A percentile compares a stretch with the other conserved stretches of the same genome.
phyloP scores from a whole-genome alignment of 139 green algal genomes.

The Ulvella scutata region DNA sequence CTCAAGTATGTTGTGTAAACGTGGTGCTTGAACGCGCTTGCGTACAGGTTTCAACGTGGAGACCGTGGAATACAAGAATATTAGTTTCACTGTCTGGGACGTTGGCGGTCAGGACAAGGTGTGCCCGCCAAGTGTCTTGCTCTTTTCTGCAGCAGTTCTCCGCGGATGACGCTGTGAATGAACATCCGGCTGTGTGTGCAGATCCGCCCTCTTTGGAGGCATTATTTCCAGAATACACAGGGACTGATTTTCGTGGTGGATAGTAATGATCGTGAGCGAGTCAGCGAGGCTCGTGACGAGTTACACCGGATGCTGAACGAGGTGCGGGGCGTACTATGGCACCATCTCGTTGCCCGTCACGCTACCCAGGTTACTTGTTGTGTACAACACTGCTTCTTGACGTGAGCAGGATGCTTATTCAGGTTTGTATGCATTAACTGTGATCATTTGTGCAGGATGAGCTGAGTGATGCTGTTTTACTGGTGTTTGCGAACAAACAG shows the following conservation, averaged over 20 bases:
- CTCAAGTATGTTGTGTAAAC: too few relatives aligned
- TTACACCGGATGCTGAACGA: slow-evolving; percentile 98
- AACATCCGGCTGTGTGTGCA: slow-evolving; percentile 7
- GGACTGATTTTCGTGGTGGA: slow-evolving; percentile 99
- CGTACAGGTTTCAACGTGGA: slow-evolving; percentile 91
- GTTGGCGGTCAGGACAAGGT: slow-evolving; percentile 93
- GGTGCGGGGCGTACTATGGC: slow-evolving; percentile 32
- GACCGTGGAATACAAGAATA: slow-evolving; percentile 97
- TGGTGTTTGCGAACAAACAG: slow-evolving; percentile 99
- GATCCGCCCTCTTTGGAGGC: slow-evolving; percentile 51
- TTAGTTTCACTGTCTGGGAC: slow-evolving; percentile 91
- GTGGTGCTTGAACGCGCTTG: too few relatives aligned
- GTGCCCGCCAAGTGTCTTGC: background rate
- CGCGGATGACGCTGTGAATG: background rate
- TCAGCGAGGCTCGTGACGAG: slow-evolving; percentile 92
- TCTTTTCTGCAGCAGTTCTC: background rate
- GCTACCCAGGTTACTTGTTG: too few relatives aligned
- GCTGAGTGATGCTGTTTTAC: slow-evolving; percentile 86
- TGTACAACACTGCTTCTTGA: too few relatives aligned
- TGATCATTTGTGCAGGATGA: slow-evolving; percentile 70
- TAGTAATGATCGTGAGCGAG: slow-evolving; percentile 87
- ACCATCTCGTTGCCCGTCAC: too few relatives aligned
- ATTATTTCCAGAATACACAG: slow-evolving; percentile 99
- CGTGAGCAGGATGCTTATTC: background rate
- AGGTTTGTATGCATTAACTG: background rate